Base-by-base conservation (phyloP, 2,329 filamentous ascomycete species). In the Penicillium sp. region DNA sequence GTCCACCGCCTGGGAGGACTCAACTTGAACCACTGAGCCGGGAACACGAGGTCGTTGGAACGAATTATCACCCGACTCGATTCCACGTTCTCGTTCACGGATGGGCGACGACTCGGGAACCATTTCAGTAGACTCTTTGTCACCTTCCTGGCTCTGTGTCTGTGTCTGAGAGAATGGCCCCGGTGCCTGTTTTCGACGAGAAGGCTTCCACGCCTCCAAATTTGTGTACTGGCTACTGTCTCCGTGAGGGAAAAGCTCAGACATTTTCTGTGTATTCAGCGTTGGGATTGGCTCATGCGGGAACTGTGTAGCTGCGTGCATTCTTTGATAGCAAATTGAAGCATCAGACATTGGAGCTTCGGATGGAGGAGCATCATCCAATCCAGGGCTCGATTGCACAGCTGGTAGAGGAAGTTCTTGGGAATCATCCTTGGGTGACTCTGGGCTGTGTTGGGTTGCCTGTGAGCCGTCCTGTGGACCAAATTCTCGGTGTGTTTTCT, bases 51-150 rank as follows among this genome's bases (percentile, higher is more conserved):
- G 62, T 37, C 61, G 64, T 25, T 58, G 59, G 40, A 66, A 65
- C 6, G 57, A 53, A 54, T 29, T 43, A 1, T 64, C 49, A 19
- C 51, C 58, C 15, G 51, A 31, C 8, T 46, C 52, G 6, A 27
- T 49, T 17, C 37, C 56, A 27, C 63, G 59, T 23, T 65, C 64
- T 43, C 57, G 60, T 41, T 62, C 64, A 27, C 62, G 57, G 8
- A 70, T 48, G 6, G 73, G 75, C n/a, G 75, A 77, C 2, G 76
- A 77, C 57, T 75, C 74, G 0, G 73, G 73, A n/a, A 77, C 61
- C 15, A 76, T 59, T 45, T 77, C 71, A 19, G 70, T 71, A 21
- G 68, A 67, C 17, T 65, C 59, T 56, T 63, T 61, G 15, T 63
- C 60, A 35, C 60, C 50, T 46, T 45, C 50, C 25, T 70, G 66